phyloP scores from a whole-genome alignment of 495 filamentous ascomycete genomes.

The Trichocladium antarcticum region DNA sequence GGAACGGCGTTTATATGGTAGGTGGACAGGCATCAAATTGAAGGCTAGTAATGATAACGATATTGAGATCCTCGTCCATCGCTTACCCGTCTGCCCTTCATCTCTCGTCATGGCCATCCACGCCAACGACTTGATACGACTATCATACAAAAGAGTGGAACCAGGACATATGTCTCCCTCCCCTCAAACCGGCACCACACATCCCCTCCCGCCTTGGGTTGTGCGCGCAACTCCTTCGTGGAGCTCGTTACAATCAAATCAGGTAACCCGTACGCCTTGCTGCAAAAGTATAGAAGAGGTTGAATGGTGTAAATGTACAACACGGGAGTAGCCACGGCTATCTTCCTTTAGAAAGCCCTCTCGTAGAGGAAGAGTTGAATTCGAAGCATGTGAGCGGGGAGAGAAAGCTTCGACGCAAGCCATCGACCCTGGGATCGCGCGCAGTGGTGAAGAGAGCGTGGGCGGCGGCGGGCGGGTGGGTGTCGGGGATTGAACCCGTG shows the following conservation, averaged over 20 bases:
- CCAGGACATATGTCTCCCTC: slow-evolving; percentile 1
- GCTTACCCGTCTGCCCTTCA: not conserved
- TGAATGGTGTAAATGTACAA: slow-evolving; percentile 10
- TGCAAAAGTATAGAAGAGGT: slow-evolving; percentile 6
- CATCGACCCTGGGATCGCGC: not conserved
- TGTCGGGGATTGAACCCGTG: not conserved
- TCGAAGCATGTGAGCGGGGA: not conserved
- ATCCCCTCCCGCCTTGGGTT: not conserved
- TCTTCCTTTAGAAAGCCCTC: slow-evolving; percentile 2
- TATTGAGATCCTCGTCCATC: not conserved
- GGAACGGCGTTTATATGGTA: not conserved
- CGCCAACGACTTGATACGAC: not conserved
- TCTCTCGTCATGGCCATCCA: not conserved
- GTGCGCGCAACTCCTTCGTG: slow-evolving; percentile 8
- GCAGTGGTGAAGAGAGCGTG: not conserved
- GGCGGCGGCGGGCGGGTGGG: not conserved
- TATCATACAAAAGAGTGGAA: slow-evolving; percentile 15
- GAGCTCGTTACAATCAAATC: slow-evolving; percentile 3
- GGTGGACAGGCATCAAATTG: not conserved
- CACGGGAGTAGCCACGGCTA: slow-evolving; percentile 1
- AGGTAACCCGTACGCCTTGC: slow-evolving; percentile 9
- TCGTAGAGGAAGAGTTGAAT: not conserved
- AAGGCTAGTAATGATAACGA: slow-evolving; percentile 1
- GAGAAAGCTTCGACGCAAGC: not conserved
- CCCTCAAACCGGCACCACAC: not conserved